Percentiles rank a stretch among this genome's conserved stretches.
Conservation (phyloP, 2,329 filamentous ascomycete species). For the Fusarium sp. region DNA sequence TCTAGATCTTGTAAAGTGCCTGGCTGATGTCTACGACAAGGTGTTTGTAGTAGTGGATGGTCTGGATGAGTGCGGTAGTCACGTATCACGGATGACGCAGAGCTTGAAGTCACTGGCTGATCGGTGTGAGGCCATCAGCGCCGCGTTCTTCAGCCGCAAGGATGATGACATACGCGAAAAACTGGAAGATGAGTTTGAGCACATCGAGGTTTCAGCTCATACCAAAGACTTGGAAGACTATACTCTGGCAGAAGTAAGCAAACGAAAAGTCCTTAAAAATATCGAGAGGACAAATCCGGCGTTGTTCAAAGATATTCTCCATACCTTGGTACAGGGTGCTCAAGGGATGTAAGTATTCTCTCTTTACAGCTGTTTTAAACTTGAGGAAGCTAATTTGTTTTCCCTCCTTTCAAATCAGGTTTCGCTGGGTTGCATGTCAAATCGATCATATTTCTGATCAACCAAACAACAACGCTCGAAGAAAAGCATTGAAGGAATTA, state of each 20-base stretch:
- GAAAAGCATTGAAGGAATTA: constrained; percentile 3
- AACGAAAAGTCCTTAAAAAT: background rate
- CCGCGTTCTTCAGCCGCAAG: constrained; percentile 16
- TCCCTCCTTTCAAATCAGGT: constrained; percentile 2
- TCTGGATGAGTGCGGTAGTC: constrained; percentile 20
- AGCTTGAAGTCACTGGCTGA: background rate
- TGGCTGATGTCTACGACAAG: constrained; percentile 5
- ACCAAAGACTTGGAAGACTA: constrained; percentile 15
- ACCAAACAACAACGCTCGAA: constrained; percentile 8
- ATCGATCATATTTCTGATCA: constrained; percentile 21
- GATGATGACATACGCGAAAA: constrained; percentile 13
- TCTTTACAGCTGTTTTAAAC: background rate
- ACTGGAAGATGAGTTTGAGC: background rate
- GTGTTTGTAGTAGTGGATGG: constrained; percentile 17
- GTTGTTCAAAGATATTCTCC: constrained; percentile 11
- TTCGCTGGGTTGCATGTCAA: constrained; percentile 30
- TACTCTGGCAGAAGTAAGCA: constrained; percentile 8
- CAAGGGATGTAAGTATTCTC: constrained; percentile 17
- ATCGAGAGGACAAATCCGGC: constrained; percentile 1
- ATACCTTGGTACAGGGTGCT: background rate
- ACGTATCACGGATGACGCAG: background rate
- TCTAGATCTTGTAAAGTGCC: background rate
- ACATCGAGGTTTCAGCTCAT: constrained; percentile 26
- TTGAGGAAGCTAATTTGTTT: too few species aligned
- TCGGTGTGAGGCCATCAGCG: background rate